phyloP scores from a whole-genome alignment of 805 yeast species.

The Metschnikowia bowlesiae region DNA sequence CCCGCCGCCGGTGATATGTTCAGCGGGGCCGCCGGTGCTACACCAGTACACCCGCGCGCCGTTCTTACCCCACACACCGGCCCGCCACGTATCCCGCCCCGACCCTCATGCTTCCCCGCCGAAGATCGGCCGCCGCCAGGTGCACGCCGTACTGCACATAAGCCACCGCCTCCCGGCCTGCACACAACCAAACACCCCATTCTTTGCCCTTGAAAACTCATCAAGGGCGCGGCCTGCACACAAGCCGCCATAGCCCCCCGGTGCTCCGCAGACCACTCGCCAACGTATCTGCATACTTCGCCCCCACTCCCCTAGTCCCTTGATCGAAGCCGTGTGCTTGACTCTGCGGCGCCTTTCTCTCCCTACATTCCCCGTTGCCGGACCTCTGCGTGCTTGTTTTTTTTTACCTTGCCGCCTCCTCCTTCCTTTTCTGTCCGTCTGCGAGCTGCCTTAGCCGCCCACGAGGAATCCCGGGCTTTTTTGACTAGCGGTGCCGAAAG shows the following conservation, averaged over 20 bases:
- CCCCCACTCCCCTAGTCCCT: neutral
- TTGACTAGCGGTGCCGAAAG: too few species aligned
- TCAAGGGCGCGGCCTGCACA: neutral
- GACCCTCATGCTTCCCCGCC: too few species aligned
- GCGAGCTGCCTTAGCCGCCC: too few species aligned
- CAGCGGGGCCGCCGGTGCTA: neutral
- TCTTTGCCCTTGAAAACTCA: too few species aligned
- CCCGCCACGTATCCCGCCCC: too few species aligned
- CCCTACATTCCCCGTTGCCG: neutral
- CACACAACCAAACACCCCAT: neutral
- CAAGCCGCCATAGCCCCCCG: neutral
- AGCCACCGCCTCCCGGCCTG: neutral
- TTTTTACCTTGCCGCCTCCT: too few species aligned
- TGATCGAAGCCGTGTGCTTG: neutral
- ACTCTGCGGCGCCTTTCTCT: neutral
- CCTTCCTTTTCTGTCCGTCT: too few species aligned
- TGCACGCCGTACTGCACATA: neutral
- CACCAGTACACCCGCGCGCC: neutral
- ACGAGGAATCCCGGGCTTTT: too few species aligned
- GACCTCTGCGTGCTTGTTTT: too few species aligned
- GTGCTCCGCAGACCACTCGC: neutral
- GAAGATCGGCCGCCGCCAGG: too few species aligned
- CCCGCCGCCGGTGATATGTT: neutral
- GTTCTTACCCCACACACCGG: too few species aligned
- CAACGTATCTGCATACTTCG: neutral